phyloP scores from a whole-genome alignment of 202 grass and related monocot species.

The Alloteropsis angusta region DNA sequence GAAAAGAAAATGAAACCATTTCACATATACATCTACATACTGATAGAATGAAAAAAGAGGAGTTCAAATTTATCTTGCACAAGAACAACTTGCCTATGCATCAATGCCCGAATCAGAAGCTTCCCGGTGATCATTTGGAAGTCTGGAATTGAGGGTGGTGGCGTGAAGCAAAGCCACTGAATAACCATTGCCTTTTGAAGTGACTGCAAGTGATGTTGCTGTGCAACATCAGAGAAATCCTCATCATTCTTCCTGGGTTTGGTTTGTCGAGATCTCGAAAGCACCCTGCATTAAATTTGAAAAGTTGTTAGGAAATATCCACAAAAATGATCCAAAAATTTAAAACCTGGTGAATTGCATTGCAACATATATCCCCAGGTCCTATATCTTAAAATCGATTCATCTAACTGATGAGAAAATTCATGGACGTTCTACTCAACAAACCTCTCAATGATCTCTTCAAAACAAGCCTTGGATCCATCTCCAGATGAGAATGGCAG shows the following conservation, averaged over 20 bases:
- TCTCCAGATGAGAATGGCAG: conserved; percentile 71
- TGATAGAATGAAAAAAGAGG: conserved; percentile 6
- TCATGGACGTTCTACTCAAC: background rate
- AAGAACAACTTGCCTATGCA: conserved; percentile 63
- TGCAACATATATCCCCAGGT: background rate
- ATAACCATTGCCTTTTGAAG: conserved; percentile 92
- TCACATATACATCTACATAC: background rate
- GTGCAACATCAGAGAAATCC: conserved; percentile 62
- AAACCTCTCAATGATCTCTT: conserved; percentile 95
- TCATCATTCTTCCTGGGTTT: conserved; percentile 46
- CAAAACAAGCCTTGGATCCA: conserved; percentile 64
- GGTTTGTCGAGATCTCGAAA: conserved; percentile 72
- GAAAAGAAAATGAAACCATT: background rate
- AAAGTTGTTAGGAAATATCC: background rate
- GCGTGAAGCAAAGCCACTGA: conserved; percentile 94
- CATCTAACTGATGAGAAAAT: too few relatives aligned
- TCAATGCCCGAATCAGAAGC: conserved; percentile 77
- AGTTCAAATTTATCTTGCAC: conserved; percentile 10
- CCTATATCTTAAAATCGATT: too few relatives aligned
- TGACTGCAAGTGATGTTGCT: conserved; percentile 73
- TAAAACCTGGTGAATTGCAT: background rate
- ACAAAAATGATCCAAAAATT: background rate
- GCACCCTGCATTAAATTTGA: conserved; percentile 56
- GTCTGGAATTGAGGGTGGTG: conserved; percentile 65
- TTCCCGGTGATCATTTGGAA: conserved; percentile 67